Evolutionary conservation across 148 eudicot species (phyloP), one percentile per base, ranked within the genome.

Genomic region (Tetragonia tetragonoides): DNA sequence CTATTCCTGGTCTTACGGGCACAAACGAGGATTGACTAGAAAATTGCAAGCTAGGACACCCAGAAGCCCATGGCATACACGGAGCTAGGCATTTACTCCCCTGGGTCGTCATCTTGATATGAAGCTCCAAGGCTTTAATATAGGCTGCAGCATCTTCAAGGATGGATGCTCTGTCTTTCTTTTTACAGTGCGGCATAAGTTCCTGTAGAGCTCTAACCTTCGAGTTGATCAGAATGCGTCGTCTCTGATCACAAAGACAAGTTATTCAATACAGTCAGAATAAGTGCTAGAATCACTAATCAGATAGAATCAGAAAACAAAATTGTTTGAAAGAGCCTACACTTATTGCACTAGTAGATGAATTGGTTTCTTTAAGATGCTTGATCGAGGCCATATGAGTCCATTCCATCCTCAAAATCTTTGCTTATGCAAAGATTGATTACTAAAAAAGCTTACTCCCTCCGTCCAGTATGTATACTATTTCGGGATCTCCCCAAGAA

Each of bases 131-230:
- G 8, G 72, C 62, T 53, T 51, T 76, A 24, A 76, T 68, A 21
- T 76, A 65, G 17, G 66, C 56, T 53, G 51, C 79, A 76, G 79
- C 79, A 23, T 66, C 72, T 40, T 76, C 79, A 6, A 76, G 51
- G 47, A 76, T 49, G 10, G 72, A 67, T 18, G 79, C 79, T 76
- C 20, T 53, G 51, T 76, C 79, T 24, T 67, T 76, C 81, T 82
- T 82, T 51, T 68, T 53, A 53, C 84, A 82, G 24, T 78, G 70
- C 2, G 84, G 84, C 40, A 82, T 67, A 38, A 82, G 79, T 66
- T 67, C 72, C 73, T 78, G 66, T 51, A 83, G 79, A 42, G 72
- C n/a, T 49, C 72, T 62, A 5, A 83, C 41, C 67, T 65, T 79
- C 70, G 56, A 54, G 28, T 69, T 74, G 60, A 83, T 70, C 59